Base-by-base conservation (phyloP, 768 basidiomycete species). In the Russula griseocarnosa region DNA sequence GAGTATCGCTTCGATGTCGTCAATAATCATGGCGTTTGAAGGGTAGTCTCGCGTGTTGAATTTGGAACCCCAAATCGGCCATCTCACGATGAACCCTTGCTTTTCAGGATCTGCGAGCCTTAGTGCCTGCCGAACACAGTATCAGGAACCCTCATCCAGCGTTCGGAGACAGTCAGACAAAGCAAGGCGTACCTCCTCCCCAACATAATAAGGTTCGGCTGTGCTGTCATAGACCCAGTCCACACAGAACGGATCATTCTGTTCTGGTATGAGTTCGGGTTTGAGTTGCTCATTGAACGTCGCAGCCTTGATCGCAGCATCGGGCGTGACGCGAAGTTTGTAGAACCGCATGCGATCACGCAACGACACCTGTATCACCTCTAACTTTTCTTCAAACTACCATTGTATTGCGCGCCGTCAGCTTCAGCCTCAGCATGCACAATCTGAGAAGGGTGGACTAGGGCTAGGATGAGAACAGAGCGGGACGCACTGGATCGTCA, bases 271-370 rank as follows among this genome's bases (percentile, higher is more conserved):
- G n/a, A 83, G 83, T 71, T 95, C 92, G 3, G 92, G 88, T 71
- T 85, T 84, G 73, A 93, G 91, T 64, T 87, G 86, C 63, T 85
- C 84, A 71, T 96, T 97, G 74, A 88, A 93, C 13, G 82, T 84
- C 6, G 86, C 83, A 0, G 88, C 90, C 50, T 90, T 86, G 55
- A 77, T 79, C 7, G 83, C 82, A 47, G 84, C 88, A 72, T 85
- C 88, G 24, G 79, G 87, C 26, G 85, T 92, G 60, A 86, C 87
- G 58, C 82, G 82, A 61, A 92, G 78, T 73, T 92, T 92, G 75
- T 92, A 92, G 72, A 92, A 92, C 34, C 86, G 81, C 90, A 92
- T 92, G 58, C 90, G 79, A 59, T 92, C 90, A 28, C 89, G 84
- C 47, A 93, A 79, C 3, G 90, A 90, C 46, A 83, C 74, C 1